phyloP scores from a whole-genome alignment of 495 filamentous ascomycete genomes.

The Penicillium paradoxum region DNA sequence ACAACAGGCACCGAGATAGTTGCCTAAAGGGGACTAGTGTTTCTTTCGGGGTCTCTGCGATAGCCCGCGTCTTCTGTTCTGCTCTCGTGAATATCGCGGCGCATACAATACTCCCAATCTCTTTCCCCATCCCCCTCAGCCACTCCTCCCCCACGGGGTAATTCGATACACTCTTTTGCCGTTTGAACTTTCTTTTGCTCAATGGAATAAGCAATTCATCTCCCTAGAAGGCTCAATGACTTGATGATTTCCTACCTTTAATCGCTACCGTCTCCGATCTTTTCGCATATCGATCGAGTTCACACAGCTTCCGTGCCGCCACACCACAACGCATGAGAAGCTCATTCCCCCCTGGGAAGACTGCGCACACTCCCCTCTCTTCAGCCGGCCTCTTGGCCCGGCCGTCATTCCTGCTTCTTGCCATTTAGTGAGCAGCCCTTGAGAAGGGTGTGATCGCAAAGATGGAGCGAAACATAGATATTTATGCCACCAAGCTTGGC shows the following conservation, averaged over 20 bases:
- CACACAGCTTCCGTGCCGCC: conserved; percentile 38
- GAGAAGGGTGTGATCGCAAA: conserved; percentile 21
- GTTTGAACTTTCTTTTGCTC: conserved; percentile 46
- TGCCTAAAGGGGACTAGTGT: conserved; percentile 37
- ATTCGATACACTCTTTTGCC: conserved; percentile 59
- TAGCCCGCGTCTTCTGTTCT: conserved; percentile 32
- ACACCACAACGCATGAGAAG: conserved; percentile 46
- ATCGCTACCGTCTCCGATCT: conserved; percentile 23
- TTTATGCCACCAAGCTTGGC: conserved; percentile 54
- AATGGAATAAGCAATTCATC: conserved; percentile 52
- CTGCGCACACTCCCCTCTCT: conserved; percentile 28
- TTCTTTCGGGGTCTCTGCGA: conserved; percentile 43
- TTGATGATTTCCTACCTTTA: conserved; percentile 29
- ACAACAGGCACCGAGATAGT: conserved; percentile 21
- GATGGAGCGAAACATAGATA: conserved; percentile 55
- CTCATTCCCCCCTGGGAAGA: conserved; percentile 17
- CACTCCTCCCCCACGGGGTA: conserved; percentile 32
- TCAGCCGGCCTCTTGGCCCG: conserved; percentile 44
- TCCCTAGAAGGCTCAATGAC: conserved; percentile 38
- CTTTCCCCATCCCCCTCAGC: conserved; percentile 33
- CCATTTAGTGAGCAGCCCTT: conserved; percentile 22
- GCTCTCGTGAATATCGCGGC: conserved; percentile 35
- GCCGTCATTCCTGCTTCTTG: conserved; percentile 26
- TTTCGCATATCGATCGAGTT: conserved; percentile 56
- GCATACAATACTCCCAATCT: conserved; percentile 28